Conservation (phyloP, 164 flowering plant species). For the Vitis vinifera region ASM3070453v1 NC_081821.1:877001-877500, state of each 20-base stretch:
- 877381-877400: constrained; percentile 66
- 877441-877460: constrained; percentile 73
- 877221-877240: constrained; percentile 28
- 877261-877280: constrained; percentile 95
- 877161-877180: too few relatives aligned
- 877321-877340: constrained; percentile 84
- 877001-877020: too few relatives aligned
- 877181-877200: too few relatives aligned
- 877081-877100: too few relatives aligned
- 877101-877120: too few relatives aligned
- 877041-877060: too few relatives aligned
- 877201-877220: neutral
- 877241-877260: constrained; percentile 97
- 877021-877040: too few relatives aligned
- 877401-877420: constrained; percentile 77
- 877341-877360: constrained; percentile 74
- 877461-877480: constrained; percentile 64
- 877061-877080: too few relatives aligned
- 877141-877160: too few relatives aligned
- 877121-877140: too few relatives aligned
- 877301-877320: constrained; percentile 81
- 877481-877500: neutral
- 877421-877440: constrained; percentile 79
- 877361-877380: constrained; percentile 78
- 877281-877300: constrained; percentile 91